Evolutionary conservation across 441 rosid species (phyloP).

Genomic region (Euphorbia celastroides): DNA sequence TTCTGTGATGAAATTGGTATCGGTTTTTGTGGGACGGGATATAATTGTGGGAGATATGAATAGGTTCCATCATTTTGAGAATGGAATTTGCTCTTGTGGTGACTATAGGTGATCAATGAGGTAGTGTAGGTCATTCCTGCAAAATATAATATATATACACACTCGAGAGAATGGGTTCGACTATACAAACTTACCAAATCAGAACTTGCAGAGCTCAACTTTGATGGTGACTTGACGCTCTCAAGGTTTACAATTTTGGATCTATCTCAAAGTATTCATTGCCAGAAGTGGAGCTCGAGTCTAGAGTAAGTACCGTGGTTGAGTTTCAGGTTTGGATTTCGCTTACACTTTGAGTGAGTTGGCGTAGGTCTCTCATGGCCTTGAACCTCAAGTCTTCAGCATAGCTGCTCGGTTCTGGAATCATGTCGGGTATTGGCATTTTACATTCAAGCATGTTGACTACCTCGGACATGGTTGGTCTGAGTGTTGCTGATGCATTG

Average conservation of each 20-base stretch:
- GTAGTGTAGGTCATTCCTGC: too few relatives aligned
- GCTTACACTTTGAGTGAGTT: conserved; percentile 20
- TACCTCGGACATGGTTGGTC: conserved; percentile 85
- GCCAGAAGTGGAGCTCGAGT: conserved; percentile 21
- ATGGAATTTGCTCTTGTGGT: conserved; percentile 68
- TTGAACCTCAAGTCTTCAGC: conserved; percentile 44
- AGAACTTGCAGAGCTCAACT: too few relatives aligned
- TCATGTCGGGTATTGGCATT: conserved; percentile 35
- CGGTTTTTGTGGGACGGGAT: conserved; percentile 54
- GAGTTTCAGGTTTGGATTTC: conserved; percentile 27
- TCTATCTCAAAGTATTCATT: too few relatives aligned
- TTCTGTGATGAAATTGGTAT: conserved; percentile 57
- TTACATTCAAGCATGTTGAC: conserved; percentile 77
- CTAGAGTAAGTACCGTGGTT: conserved; percentile 12
- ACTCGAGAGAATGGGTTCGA: too few relatives aligned
- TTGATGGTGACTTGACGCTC: too few relatives aligned
- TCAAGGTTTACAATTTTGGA: too few relatives aligned
- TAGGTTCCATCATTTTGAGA: conserved; percentile 74
- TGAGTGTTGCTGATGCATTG: conserved; percentile 71
- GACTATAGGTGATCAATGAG: conserved; percentile 65
- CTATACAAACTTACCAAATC: too few relatives aligned
- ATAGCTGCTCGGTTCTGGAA: conserved; percentile 37
- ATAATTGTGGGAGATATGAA: conserved; percentile 79
- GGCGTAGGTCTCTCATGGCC: conserved; percentile 35
- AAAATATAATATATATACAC: too few relatives aligned